Conservation (phyloP, 2,329 filamentous ascomycete genomes). For the Whalleya microplaca region DNA sequence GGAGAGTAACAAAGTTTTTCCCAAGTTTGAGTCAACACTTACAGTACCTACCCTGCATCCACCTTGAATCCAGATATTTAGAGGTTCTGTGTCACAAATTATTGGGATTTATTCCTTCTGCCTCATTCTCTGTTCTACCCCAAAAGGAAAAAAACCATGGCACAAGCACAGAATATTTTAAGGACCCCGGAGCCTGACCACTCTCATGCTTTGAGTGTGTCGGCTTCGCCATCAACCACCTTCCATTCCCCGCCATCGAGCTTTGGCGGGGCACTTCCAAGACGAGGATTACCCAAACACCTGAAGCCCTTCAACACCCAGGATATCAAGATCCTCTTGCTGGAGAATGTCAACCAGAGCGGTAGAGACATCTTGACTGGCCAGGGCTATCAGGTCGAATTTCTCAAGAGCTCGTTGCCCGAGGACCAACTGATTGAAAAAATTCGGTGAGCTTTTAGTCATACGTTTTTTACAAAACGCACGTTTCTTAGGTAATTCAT, state of each 20-base stretch:
- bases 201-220: constrained; percentile 68
- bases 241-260: constrained; percentile 76
- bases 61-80: no score
- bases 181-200: constrained; percentile 41
- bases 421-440: constrained; percentile 96
- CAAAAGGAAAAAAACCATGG: constrained; percentile 40
- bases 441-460: constrained; percentile 70
- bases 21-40: constrained; percentile 18
- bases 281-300: constrained; percentile 64
- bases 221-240: constrained; percentile 73
- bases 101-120: background rate
- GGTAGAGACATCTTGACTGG: constrained; percentile 79
- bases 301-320: constrained; percentile 95
- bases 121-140: background rate
- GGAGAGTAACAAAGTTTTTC: constrained; percentile 18
- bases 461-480: background rate
- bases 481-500: constrained; percentile 3
- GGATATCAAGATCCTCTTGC: constrained; percentile 92
- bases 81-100: no score
- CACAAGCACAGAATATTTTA: constrained; percentile 55
- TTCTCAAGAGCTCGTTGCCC: constrained; percentile 82
- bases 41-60: no score
- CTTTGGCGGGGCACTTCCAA: constrained; percentile 53
- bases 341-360: constrained; percentile 95
- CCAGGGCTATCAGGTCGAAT: constrained; percentile 96